Evolutionary conservation across 139 green algal genomes (phyloP), one percentile per base, ranked within the genome.

Genomic region (Coccomyxa sp.): DNA sequence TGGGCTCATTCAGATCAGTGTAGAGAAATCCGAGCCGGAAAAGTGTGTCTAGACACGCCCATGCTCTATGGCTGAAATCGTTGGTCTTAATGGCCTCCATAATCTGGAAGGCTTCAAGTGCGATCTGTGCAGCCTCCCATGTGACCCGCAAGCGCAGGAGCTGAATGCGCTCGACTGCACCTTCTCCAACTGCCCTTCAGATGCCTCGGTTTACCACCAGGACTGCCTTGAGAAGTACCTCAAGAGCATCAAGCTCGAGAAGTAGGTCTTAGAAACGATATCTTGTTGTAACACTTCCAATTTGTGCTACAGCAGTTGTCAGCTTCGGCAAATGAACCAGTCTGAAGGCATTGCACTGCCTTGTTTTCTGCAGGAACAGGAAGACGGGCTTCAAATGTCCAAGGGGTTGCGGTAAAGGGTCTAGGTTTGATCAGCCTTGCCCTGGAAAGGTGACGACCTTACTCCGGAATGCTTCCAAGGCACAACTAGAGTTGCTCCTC

Each of bases 301-400:
- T 25, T 13, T 75, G 66, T 30, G 21, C 38, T 7, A 7, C 38
- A 51, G 38, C 38, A 51, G 38, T 7, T 51, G 38, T 51, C 38
- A 51, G 38, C 38, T 7, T 51, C 7, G 38, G 38, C 38, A 51
- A 51, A 51, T 3, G 38, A 51, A 51, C 38, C 38, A 51, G 38
- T 51, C 38, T 51, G 38, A 51, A 51, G 38, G 38, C 38, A 51
- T 11, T 51, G 38, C 38, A 51, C 38, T 51, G 38, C 38, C 38
- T 38, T 16, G 27, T 32, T 13, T 31, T 81, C 31, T 67, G 83
- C 87, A 94, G 91, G 88, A 97, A 96, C 82, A 85, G 95, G 28
- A 98, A 98, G 82, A 98, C 94, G 30, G 95, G 95, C 51, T 98
- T 98, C 82, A 93, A 93, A 32, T 98, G 95, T 82, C 95, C 95